phyloP scores from a whole-genome alignment of 2,329 filamentous ascomycete species.

The Epicoccum sorghinum region DNA sequence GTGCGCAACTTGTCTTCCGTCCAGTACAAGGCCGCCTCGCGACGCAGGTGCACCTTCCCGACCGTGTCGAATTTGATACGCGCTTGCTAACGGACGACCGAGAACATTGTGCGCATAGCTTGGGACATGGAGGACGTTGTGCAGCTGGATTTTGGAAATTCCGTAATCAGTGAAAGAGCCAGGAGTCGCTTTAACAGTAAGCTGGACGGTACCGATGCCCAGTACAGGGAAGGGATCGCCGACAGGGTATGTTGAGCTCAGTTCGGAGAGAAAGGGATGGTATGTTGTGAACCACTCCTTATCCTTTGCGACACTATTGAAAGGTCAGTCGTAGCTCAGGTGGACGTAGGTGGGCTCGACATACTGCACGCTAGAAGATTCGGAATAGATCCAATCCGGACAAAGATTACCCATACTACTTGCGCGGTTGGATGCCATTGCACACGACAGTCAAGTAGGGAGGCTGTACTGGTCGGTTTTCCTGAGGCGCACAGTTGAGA shows the following conservation, averaged over 20 bases:
- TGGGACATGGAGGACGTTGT: constrained; percentile 8
- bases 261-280: background rate
- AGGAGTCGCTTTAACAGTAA: constrained; percentile 1
- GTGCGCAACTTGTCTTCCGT: background rate
- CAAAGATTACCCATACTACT: background rate
- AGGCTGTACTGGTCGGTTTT: too few relatives aligned
- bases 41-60: background rate
- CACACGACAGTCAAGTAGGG: too few relatives aligned
- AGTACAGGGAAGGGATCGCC: background rate
- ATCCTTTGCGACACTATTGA: background rate
- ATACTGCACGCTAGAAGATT: constrained; percentile 5
- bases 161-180: background rate
- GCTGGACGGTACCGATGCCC: constrained; percentile 7
- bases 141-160: constrained; percentile 1
- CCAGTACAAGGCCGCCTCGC: background rate
- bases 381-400: constrained; percentile 9
- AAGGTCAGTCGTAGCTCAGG: background rate
- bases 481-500: too few relatives aligned
- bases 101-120: constrained; percentile 5
- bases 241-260: constrained; percentile 1
- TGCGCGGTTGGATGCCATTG: background rate
- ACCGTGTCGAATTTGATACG: background rate
- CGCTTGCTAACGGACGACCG: background rate
- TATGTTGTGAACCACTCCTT: constrained; percentile 5
- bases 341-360: background rate